A percentile compares a stretch with the other conserved stretches of the same genome.
These are phyloP conservation scores for Dactylellina drechsleri DNA, from an alignment of 2,329 filamentous ascomycete species.

Conservation along the genomic window DNA sequence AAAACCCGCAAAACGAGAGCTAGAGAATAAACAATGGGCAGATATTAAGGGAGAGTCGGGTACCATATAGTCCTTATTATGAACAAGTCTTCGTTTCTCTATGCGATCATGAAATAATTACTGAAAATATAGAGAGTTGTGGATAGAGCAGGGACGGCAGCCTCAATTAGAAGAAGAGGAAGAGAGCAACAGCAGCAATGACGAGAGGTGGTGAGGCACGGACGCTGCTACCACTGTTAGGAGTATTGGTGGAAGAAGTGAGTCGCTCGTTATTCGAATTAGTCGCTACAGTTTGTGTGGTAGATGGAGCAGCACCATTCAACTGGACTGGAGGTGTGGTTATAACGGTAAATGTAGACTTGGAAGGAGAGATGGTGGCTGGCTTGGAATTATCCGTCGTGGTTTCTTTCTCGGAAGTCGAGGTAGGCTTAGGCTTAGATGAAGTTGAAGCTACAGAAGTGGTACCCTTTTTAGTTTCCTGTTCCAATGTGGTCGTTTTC, in stretches of 20 bases:
- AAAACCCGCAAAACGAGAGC: background rate
- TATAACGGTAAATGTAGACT: slow-evolving; percentile 25
- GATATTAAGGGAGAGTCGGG: slow-evolving; percentile 9
- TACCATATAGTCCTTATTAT: slow-evolving; percentile 8
- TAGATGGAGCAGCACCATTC: background rate
- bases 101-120: slow-evolving; percentile 9
- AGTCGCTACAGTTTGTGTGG: slow-evolving; percentile 11
- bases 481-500: background rate
- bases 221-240: slow-evolving; percentile 27
- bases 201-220: slow-evolving; percentile 29
- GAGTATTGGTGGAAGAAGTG: slow-evolving; percentile 1
- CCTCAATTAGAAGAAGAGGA: slow-evolving; percentile 32
- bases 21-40: background rate
- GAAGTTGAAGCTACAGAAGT: slow-evolving; percentile 9
- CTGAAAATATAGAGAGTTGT: background rate
- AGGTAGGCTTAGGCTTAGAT: slow-evolving; percentile 24
- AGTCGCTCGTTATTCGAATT: background rate
- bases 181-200: slow-evolving; percentile 27
- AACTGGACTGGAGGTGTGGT: slow-evolving; percentile 5
- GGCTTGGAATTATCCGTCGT: slow-evolving; percentile 10
- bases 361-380: slow-evolving; percentile 8
- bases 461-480: background rate
- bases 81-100: slow-evolving; percentile 1
- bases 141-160: background rate
- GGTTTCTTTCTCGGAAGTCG: slow-evolving; percentile 20